These are phyloP conservation scores for Kokia cookei DNA, from an alignment of 441 rosid species.

Conservation along the genomic window DNA sequence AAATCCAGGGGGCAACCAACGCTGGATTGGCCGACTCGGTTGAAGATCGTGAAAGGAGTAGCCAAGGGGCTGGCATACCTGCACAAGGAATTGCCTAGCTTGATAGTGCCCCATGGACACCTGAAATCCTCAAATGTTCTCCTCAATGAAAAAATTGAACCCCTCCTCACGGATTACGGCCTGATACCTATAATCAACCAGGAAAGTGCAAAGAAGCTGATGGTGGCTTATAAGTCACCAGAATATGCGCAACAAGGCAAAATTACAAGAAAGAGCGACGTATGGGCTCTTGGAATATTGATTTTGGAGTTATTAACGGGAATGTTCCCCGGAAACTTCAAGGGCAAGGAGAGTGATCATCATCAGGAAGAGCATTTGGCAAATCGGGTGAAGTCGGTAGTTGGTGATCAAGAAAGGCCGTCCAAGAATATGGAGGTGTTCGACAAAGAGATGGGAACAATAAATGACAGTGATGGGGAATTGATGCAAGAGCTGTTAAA, in stretches of 20 bases:
- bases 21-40: slow-evolving; percentile 48
- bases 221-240: slow-evolving; percentile 62
- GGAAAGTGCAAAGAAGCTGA: slow-evolving; percentile 42
- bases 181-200: slow-evolving; percentile 46
- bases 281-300: slow-evolving; percentile 52
- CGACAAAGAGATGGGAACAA: slow-evolving; percentile 42
- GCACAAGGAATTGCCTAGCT: slow-evolving; percentile 36
- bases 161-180: slow-evolving; percentile 45
- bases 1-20: slow-evolving; percentile 27
- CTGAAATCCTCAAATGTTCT: slow-evolving; percentile 58
- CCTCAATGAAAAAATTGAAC: slow-evolving; percentile 28
- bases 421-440: slow-evolving; percentile 19
- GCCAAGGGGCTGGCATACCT: slow-evolving; percentile 45
- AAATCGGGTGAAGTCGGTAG: slow-evolving; percentile 36
- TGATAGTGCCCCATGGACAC: slow-evolving; percentile 56
- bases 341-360: slow-evolving; percentile 15
- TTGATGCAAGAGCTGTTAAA: slow-evolving; percentile 33
- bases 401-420: slow-evolving; percentile 19
- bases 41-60: slow-evolving; percentile 50
- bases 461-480: slow-evolving; percentile 26
- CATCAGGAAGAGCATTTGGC: slow-evolving; percentile 24
- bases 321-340: slow-evolving; percentile 34
- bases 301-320: slow-evolving; percentile 58
- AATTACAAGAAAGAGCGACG: slow-evolving; percentile 49
- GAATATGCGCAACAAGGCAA: slow-evolving; percentile 33